A percentile compares a stretch with the other conserved stretches of the same genome.
Conservation (phyloP, 306 rosid genomes). For the Castanea mollissima region DNA sequence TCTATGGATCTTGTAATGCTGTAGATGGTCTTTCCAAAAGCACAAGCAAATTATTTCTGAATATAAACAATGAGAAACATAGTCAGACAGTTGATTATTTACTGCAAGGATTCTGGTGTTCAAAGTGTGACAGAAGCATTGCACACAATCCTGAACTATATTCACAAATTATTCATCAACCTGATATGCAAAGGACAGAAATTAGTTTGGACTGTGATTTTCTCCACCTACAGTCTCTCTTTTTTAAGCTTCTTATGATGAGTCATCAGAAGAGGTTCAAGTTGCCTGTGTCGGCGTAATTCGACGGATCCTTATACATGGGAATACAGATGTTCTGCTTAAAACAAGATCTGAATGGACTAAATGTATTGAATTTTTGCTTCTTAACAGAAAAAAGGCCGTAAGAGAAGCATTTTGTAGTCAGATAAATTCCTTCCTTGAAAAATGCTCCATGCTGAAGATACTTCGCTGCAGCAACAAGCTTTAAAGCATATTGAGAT, state of each 20-base stretch:
- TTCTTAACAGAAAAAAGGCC: slow-evolving; percentile 46
- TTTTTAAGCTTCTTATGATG: slow-evolving; percentile 77
- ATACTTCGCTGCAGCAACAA: slow-evolving; percentile 65
- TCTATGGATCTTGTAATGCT: slow-evolving; percentile 62
- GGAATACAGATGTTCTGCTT: slow-evolving; percentile 38
- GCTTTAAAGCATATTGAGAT: slow-evolving; percentile 84
- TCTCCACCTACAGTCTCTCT: slow-evolving; percentile 49
- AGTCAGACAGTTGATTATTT: slow-evolving; percentile 53
- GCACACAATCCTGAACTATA: slow-evolving; percentile 26
- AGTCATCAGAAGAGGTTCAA: slow-evolving; percentile 81
- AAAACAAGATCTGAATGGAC: slow-evolving; percentile 58
- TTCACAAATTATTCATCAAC: slow-evolving; percentile 35
- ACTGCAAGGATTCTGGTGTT: slow-evolving; percentile 83
- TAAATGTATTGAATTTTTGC: slow-evolving; percentile 48
- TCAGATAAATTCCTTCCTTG: slow-evolving; percentile 69
- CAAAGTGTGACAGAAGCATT: slow-evolving; percentile 62
- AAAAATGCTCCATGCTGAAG: slow-evolving; percentile 94
- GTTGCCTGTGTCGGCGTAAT: slow-evolving; percentile 71
- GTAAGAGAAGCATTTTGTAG: slow-evolving; percentile 83
- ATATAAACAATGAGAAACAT: slow-evolving; percentile 24
- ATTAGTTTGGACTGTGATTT: slow-evolving; percentile 45
- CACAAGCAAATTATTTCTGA: slow-evolving; percentile 53
- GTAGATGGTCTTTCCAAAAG: slow-evolving; percentile 31
- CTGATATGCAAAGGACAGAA: slow-evolving; percentile 32
- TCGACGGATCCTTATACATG: slow-evolving; percentile 66